These are phyloP conservation scores for Cercospora sp. DNA, from an alignment of 2,329 filamentous ascomycete species.

Conservation along the genomic window DNA sequence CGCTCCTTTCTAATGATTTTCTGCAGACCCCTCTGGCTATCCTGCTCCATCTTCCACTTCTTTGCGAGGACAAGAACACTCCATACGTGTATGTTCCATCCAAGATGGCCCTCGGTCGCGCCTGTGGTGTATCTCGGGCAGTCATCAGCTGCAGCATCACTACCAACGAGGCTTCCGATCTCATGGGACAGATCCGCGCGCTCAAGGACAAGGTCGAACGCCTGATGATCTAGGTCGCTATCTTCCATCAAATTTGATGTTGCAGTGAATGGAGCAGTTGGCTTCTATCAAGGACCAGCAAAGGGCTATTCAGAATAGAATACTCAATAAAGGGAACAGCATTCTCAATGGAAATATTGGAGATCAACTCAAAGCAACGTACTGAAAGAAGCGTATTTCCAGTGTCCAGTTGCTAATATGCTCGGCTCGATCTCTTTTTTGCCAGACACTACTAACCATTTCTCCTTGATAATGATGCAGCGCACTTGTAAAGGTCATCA, in stretches of 20 bases:
- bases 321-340: neutral
- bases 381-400: neutral
- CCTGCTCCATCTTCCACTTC: constrained; percentile 81
- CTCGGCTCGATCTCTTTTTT: neutral
- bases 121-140: constrained; percentile 82
- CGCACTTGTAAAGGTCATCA: neutral
- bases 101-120: constrained; percentile 83
- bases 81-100: constrained; percentile 57
- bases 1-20: neutral
- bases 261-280: neutral
- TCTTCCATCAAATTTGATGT: neutral
- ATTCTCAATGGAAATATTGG: neutral
- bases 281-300: neutral
- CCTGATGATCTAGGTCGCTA: constrained; percentile 71
- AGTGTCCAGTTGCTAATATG: neutral
- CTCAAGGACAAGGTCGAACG: constrained; percentile 96
- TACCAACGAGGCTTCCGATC: constrained; percentile 84
- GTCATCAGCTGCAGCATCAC: constrained; percentile 89
- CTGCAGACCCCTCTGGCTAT: constrained; percentile 71
- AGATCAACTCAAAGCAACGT: too few relatives aligned
- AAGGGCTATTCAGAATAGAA: neutral
- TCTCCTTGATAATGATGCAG: neutral
- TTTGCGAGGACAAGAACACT: constrained; percentile 75
- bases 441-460: neutral
- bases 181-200: constrained; percentile 81